phyloP scores from a whole-genome alignment of 108 stramenopile genomes.

The Fistulifera pelliculosa region DNA sequence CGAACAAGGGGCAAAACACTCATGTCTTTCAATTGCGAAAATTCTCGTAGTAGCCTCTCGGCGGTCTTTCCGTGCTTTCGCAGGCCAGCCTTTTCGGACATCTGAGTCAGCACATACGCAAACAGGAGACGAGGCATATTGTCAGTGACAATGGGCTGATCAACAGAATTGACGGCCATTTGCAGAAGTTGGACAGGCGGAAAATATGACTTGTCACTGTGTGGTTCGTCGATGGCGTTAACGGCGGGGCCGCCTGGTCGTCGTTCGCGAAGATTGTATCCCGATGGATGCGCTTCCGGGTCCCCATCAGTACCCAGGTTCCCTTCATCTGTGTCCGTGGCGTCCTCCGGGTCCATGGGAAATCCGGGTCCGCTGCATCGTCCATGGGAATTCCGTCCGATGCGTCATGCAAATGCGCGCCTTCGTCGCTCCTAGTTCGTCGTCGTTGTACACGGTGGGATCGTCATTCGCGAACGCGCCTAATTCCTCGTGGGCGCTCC shows the following conservation, averaged over 20 bases:
- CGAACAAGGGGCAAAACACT: conserved; percentile 13
- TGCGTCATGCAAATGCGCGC: not conserved
- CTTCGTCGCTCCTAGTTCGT: no score
- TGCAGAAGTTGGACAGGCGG: no score
- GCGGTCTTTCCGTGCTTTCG: conserved; percentile 7
- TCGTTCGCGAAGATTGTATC: conserved; percentile 7
- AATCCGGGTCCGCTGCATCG: not conserved
- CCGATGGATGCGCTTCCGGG: not conserved
- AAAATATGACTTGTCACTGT: no score
- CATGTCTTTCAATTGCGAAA: conserved; percentile 5
- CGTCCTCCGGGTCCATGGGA: not conserved
- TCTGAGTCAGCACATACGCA: conserved; percentile 7
- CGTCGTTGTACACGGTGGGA: no score
- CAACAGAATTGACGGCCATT: no score
- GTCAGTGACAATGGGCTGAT: not conserved
- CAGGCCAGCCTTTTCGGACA: conserved; percentile 5
- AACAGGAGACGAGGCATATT: not conserved
- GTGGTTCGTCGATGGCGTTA: no score
- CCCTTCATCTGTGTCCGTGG: not conserved
- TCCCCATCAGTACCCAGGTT: no score
- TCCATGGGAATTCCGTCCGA: not conserved
- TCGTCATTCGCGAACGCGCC: not conserved
- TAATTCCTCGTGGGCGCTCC: not conserved
- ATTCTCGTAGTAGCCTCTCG: conserved; percentile 4
- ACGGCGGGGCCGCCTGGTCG: conserved; percentile 5